phyloP scores from a whole-genome alignment of 2,329 filamentous ascomycete genomes.

The Beauveria sp. region DNA sequence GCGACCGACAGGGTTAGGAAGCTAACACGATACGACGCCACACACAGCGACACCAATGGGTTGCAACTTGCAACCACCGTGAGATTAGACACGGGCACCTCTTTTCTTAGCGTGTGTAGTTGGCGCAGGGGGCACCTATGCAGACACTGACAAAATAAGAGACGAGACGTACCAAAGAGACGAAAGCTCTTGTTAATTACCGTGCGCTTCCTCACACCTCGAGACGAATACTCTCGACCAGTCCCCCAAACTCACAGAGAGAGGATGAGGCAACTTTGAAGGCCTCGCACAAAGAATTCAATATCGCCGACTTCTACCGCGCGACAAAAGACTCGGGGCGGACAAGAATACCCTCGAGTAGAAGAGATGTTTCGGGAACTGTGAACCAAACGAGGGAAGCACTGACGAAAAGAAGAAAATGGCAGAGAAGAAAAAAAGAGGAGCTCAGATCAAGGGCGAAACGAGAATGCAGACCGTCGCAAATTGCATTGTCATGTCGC shows the following conservation, averaged over 20 bases:
- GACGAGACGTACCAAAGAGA: not conserved
- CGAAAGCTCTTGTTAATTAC: no score
- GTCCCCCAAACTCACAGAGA: no score
- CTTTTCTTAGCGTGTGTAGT: not conserved
- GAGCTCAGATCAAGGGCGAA: constrained; percentile 6
- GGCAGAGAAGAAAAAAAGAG: not conserved
- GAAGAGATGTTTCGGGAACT: not conserved
- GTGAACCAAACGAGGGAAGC: not conserved
- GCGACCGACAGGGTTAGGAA: not conserved
- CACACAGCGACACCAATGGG: not conserved
- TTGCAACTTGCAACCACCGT: not conserved
- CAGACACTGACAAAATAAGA: not conserved
- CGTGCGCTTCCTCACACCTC: no score
- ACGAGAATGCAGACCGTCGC: constrained; percentile 1
- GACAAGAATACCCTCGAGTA: not conserved
- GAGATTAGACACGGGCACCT: constrained; percentile 5
- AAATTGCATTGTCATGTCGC: constrained; percentile 4
- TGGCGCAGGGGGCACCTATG: not conserved
- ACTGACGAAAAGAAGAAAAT: not conserved
- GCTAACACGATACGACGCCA: not conserved
- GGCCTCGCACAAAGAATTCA: not conserved
- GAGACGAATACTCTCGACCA: no score
- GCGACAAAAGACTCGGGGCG: not conserved
- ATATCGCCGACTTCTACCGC: not conserved
- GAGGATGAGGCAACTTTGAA: not conserved